These are phyloP conservation scores for Yamadazyma epiphylla DNA, from an alignment of 1,139 yeast genomes.

Conservation along the genomic window DNA sequence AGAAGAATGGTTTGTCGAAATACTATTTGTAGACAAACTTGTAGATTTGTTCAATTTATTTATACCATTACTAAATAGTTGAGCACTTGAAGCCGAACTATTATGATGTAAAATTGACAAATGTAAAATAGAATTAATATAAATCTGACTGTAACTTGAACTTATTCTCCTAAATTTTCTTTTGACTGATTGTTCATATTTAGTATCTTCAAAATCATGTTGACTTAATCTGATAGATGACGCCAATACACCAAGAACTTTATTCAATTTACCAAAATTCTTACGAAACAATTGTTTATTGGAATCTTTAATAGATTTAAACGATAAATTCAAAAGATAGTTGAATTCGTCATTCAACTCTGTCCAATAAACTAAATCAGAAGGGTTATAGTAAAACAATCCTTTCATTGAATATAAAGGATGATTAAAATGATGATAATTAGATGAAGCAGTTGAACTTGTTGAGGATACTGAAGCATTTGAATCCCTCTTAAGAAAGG, in stretches of 20 bases:
- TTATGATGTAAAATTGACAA: conserved; percentile 38
- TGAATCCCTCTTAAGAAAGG: conserved; percentile 37
- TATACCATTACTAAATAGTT: conserved; percentile 31
- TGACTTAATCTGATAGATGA: conserved; percentile 51
- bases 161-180: conserved; percentile 49
- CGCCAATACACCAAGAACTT: conserved; percentile 44
- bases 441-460: conserved; percentile 20
- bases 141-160: conserved; percentile 53
- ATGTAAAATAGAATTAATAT: conserved; percentile 55
- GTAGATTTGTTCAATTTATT: conserved; percentile 28
- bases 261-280: conserved; percentile 49
- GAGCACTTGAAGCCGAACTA: conserved; percentile 21
- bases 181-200: conserved; percentile 43
- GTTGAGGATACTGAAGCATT: conserved; percentile 32
- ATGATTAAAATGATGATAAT: conserved; percentile 39
- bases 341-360: conserved; percentile 44
- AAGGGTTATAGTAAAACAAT: conserved; percentile 52
- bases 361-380: conserved; percentile 60
- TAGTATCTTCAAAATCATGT: conserved; percentile 43
- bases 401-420: conserved; percentile 39
- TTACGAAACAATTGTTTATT: conserved; percentile 49
- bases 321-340: conserved; percentile 42
- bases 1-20: conserved; percentile 19
- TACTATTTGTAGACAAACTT: conserved; percentile 14
- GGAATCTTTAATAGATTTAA: conserved; percentile 46